These are phyloP conservation scores for Cenococcum geophilum DNA, from an alignment of 495 filamentous ascomycete species.

Conservation along the genomic window DNA sequence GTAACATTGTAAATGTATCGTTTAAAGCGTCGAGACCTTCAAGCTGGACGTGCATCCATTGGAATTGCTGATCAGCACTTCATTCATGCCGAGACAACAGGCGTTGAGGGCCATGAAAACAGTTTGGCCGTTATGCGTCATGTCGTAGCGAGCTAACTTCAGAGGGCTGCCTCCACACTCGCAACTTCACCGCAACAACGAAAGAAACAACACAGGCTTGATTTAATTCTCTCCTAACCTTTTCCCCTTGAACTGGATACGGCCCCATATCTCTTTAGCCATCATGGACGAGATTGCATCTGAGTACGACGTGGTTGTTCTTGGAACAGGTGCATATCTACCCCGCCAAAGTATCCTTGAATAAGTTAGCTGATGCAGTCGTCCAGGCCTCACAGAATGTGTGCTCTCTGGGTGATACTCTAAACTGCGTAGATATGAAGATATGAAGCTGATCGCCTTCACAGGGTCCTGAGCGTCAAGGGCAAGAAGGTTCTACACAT, in stretches of 20 bases:
- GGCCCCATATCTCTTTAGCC: constrained; percentile 5
- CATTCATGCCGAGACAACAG: not conserved
- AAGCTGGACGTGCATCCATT: too few relatives aligned
- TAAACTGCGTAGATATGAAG: not conserved
- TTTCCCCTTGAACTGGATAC: not conserved
- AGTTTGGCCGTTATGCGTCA: not conserved
- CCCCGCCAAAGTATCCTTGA: constrained; percentile 35
- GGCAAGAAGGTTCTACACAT: constrained; percentile 99
- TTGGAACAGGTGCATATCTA: constrained; percentile 75
- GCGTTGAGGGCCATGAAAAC: not conserved
- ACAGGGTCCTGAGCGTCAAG: constrained; percentile 92
- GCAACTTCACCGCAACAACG: constrained; percentile 5
- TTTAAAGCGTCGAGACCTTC: too few relatives aligned
- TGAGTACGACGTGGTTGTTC: constrained; percentile 97
- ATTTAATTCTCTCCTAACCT: not conserved
- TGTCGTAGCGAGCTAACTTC: constrained; percentile 6
- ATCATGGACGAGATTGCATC: constrained; percentile 93
- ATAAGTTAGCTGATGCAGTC: constrained; percentile 30
- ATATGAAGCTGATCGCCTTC: constrained; percentile 9
- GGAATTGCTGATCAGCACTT: not conserved
- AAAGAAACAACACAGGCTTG: not conserved
- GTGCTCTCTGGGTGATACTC: constrained; percentile 82
- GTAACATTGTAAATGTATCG: too few relatives aligned
- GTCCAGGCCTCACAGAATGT: constrained; percentile 88
- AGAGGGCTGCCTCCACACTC: constrained; percentile 1